These are phyloP conservation scores for Silene latifolia DNA, from an alignment of 148 eudicot genomes.

Conservation along the genomic window DNA sequence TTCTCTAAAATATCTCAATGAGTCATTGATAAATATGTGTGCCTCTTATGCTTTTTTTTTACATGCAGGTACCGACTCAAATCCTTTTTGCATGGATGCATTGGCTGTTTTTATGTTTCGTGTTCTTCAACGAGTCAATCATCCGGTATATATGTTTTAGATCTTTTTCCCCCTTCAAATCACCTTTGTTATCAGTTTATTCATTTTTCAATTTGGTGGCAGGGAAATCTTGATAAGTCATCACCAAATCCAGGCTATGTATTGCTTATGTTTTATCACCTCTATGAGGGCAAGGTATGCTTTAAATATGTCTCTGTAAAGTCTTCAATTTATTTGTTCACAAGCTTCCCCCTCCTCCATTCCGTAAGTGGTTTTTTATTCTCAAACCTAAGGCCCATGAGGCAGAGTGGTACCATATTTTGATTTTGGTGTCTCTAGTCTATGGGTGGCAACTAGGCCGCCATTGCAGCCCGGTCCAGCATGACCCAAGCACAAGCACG, in stretches of 20 bases:
- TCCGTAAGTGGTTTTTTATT: not conserved
- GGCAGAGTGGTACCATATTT: not conserved
- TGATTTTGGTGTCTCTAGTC: not conserved
- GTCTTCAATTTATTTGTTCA: not conserved
- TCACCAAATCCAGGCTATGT: slow-evolving; percentile 88
- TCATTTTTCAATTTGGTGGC: slow-evolving; percentile 8
- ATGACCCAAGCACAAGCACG: no score
- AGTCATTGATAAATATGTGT: not conserved
- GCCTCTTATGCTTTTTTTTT: not conserved
- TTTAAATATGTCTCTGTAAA: not conserved
- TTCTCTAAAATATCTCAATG: not conserved
- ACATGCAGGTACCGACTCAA: slow-evolving; percentile 74
- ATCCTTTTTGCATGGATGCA: slow-evolving; percentile 88
- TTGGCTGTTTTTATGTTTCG: slow-evolving; percentile 80
- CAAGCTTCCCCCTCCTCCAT: not conserved
- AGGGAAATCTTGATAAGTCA: slow-evolving; percentile 94
- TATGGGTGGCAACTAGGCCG: no score
- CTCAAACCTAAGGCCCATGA: not conserved
- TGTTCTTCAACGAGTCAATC: slow-evolving; percentile 80
- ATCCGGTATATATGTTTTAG: slow-evolving; percentile 55
- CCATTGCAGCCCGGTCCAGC: no score
- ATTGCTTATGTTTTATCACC: slow-evolving; percentile 83
- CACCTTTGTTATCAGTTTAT: not conserved
- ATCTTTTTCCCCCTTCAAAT: not conserved
- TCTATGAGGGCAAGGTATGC: slow-evolving; percentile 86